A percentile compares a stretch with the other conserved stretches of the same genome.
Conservation (phyloP, 768 basidiomycete species). For the Agaricus blazei region DNA sequence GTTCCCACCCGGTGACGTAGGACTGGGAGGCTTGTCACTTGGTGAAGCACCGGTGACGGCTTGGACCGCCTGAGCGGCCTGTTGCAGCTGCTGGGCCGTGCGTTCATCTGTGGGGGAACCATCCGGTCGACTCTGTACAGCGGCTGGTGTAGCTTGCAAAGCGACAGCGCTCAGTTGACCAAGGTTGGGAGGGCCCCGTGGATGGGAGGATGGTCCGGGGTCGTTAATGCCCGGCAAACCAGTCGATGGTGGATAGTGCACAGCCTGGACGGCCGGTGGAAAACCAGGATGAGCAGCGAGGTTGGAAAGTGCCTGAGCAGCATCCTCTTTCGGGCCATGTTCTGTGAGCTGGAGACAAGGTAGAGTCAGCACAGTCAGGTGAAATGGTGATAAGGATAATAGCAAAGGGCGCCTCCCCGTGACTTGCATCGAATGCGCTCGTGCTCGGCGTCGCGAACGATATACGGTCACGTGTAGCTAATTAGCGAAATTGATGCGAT, state of each 20-base stretch:
- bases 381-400: slow-evolving; percentile 10
- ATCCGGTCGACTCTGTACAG: slow-evolving; percentile 15
- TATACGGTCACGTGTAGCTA: slow-evolving; percentile 27
- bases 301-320: slow-evolving; percentile 53
- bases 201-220: slow-evolving; percentile 70
- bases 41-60: background rate
- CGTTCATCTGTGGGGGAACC: slow-evolving; percentile 7
- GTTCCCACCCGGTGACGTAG: slow-evolving; percentile 22
- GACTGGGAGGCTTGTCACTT: background rate
- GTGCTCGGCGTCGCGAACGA: slow-evolving; percentile 26
- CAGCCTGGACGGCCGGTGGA: slow-evolving; percentile 20
- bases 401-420: slow-evolving; percentile 11
- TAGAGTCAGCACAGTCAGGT: background rate
- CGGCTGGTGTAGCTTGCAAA: slow-evolving; percentile 37
- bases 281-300: slow-evolving; percentile 38
- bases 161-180: slow-evolving; percentile 54
- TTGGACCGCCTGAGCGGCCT: slow-evolving; percentile 7
- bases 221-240: slow-evolving; percentile 54
- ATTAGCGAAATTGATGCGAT: slow-evolving; percentile 18
- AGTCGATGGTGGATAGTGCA: slow-evolving; percentile 24
- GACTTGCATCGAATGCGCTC: slow-evolving; percentile 16
- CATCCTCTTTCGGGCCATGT: slow-evolving; percentile 54
- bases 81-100: slow-evolving; percentile 9
- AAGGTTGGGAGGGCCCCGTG: slow-evolving; percentile 60
- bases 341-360: slow-evolving; percentile 29